Evolutionary conservation across 495 filamentous ascomycete genomes (phyloP), one percentile per base, ranked within the genome.

Genomic region (Diplogelasinospora grovesii): DNA sequence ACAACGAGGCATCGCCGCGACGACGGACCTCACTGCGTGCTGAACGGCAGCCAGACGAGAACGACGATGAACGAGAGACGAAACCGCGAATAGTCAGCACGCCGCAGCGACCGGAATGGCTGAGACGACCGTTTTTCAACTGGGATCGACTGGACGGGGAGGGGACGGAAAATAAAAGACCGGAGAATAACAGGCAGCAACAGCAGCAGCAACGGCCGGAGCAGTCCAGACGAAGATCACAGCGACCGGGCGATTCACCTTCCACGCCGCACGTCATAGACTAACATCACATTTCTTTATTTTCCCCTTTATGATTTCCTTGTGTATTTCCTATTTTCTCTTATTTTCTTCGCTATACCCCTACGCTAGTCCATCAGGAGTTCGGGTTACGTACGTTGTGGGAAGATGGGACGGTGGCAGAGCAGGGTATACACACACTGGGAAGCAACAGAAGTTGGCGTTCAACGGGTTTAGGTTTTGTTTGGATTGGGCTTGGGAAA

Each of bases 211-310:
- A n/a, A n/a, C n/a, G n/a, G n/a, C n/a, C n/a, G n/a, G n/a, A n/a
- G n/a, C 31, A 34, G 7, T 18, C 3, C 8, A 11, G 8, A 27
- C 25, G 25, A 2, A 13, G 13, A n/a, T 15, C 10, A 14, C 8
- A 31, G 13, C 28, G 28, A 31, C 28, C 28, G 13, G 28, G 28
- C 28, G 37, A 39, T 18, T 39, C 37, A 5, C 7, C 27, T 21
- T 13, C 16, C 4, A 29, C 37, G 5, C 37, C 37, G 9, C 37
- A 39, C 3, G 2, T 39, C n/a, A 39, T 39, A 4, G 37, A 39
- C 37, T 39, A 20, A 29, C 28, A n/a, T 26, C 28, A 1, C 8
- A 2, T n/a, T 31, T 13, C 28, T n/a, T 31, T 13, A 14, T 2
- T n/a, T n/a, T n/a, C n/a, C n/a, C n/a, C n/a, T n/a, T n/a, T n/a